phyloP scores from a whole-genome alignment of 768 basidiomycete species.

The Tricholoma terreum region DNA sequence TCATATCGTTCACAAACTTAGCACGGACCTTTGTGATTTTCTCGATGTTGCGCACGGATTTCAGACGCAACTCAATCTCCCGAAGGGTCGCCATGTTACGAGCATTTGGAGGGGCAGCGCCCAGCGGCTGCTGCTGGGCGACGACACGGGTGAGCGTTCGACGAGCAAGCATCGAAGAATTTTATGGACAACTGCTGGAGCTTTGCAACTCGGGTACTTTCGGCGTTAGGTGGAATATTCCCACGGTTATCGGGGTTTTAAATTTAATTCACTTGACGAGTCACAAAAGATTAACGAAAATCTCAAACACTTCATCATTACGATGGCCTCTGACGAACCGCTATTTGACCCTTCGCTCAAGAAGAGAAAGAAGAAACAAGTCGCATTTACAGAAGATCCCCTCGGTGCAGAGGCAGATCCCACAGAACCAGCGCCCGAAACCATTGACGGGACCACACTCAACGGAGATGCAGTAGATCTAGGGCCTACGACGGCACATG shows the following conservation, averaged over 20 bases:
- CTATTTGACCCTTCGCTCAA: conserved; percentile 82
- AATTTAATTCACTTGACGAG: not conserved
- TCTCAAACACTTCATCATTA: conserved; percentile 7
- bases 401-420: conserved; percentile 81
- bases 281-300: not conserved
- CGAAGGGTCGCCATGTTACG: conserved; percentile 97
- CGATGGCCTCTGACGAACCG: conserved; percentile 68
- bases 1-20: conserved; percentile 10
- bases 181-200: conserved; percentile 16
- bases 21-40: conserved; percentile 94
- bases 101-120: conserved; percentile 48
- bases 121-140: conserved; percentile 31
- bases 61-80: conserved; percentile 93
- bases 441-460: conserved; percentile 66
- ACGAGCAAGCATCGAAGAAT: conserved; percentile 45
- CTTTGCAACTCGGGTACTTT: conserved; percentile 37
- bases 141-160: conserved; percentile 40
- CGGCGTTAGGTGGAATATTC: conserved; percentile 35
- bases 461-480: conserved; percentile 75
- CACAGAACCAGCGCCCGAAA: conserved; percentile 70
- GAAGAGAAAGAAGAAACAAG: conserved; percentile 85
- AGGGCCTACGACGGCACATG: conserved; percentile 71
- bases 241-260: conserved; percentile 30
- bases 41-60: conserved; percentile 97
- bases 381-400: conserved; percentile 83